Base-by-base conservation (phyloP, 2,329 filamentous ascomycete species). In the Xylariaceae sp. region DNA sequence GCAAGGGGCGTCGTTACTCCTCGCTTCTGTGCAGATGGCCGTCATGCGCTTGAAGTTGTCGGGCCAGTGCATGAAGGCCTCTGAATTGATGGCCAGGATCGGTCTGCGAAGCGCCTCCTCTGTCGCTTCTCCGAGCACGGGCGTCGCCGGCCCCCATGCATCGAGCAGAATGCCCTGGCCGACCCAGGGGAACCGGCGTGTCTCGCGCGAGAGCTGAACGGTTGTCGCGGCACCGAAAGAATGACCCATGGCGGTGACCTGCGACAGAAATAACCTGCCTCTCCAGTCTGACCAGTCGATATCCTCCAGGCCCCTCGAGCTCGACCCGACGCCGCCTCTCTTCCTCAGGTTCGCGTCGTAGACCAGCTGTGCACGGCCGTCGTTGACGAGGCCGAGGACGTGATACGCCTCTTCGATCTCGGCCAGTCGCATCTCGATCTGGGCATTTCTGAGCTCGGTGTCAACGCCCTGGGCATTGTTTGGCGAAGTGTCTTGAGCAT, bases 1-100 rank as follows among this genome's bases (percentile, higher is more conserved):
- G 42, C 72, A 74, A 1, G 72, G 67, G 2, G 68, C 68, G 11
- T 74, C 74, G 9, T 75, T 71, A 10, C 73, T 72, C 38, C 71
- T 74, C 3, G 74, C 79, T 66, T 88, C 83, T 19, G 76, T 69
- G 63, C 82, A 80, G 14, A 88, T 70, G 0, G 73, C 71, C 55
- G 78, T 73, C 10, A 87, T 75, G 34, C 78, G 74, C 39, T 81
- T 70, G 61, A 85, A 86, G 55, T 87, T 88, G 2, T 76, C 73
- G 18, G 79, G 75, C 84, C 84, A 88, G 67, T 87, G 84, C 74
- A 86, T 86, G 69, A 88, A 88, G 0, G 83, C 84, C 66, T 88
- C 85, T 6, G 78, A 82, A 45, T 85, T 86, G 62, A 88, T 82
- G 3, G 79, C 80, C 6, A 88, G 73, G 7, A 88, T 62, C 5